Evolutionary conservation across 495 filamentous ascomycete genomes (phyloP).

Genomic region (Halenospora varia): DNA sequence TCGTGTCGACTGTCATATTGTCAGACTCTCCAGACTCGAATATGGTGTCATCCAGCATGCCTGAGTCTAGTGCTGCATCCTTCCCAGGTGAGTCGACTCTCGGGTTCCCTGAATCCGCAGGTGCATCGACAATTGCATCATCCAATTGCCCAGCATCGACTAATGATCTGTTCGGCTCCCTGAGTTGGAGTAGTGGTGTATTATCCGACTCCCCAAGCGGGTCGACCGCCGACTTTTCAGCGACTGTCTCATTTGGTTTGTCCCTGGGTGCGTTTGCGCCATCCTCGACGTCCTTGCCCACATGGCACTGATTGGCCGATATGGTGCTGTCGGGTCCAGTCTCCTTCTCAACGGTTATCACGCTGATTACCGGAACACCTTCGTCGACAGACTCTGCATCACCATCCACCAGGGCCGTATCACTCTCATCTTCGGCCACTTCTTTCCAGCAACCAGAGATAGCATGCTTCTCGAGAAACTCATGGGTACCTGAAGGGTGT

Average conservation of each 20-base stretch:
- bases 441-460: slow-evolving; percentile 10
- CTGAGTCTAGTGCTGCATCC: slow-evolving; percentile 1
- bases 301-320: background rate
- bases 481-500: slow-evolving; percentile 6
- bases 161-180: no score
- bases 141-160: background rate
- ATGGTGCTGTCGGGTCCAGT: background rate
- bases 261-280: background rate
- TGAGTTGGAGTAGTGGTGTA: no score
- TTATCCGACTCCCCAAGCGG: background rate
- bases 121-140: background rate
- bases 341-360: background rate
- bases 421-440: slow-evolving; percentile 3
- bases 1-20: background rate
- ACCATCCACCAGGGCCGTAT: background rate
- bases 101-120: background rate
- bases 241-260: background rate
- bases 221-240: background rate
- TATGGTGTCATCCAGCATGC: no score
- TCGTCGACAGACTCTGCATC: background rate
- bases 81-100: slow-evolving; percentile 1
- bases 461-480: slow-evolving; percentile 9
- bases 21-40: background rate
- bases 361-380: background rate
- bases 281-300: background rate